Evolutionary conservation across 805 yeast genomes (phyloP).

Genomic region (Saccharomyces mikatae): DNA sequence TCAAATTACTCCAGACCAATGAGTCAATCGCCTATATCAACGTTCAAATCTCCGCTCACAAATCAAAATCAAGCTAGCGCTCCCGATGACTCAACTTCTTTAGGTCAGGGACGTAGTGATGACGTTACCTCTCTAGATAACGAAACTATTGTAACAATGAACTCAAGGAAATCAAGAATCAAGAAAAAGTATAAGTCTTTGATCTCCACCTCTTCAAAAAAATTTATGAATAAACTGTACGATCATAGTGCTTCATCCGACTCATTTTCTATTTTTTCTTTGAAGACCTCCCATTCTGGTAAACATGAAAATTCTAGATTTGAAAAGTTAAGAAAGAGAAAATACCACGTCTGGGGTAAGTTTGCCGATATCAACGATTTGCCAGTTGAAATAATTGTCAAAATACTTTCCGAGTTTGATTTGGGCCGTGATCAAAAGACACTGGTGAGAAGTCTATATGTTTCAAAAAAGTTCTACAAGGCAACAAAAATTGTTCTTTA

Average conservation of each 20-base stretch:
- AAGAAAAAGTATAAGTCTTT: slow-evolving; percentile 21
- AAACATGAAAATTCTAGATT: slow-evolving; percentile 3
- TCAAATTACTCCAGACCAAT: slow-evolving; percentile 1
- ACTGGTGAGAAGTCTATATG: slow-evolving; percentile 41
- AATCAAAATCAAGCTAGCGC: not conserved
- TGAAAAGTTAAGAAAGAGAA: slow-evolving; percentile 1
- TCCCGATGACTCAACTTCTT: not conserved
- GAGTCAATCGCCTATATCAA: not conserved
- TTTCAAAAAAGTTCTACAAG: slow-evolving; percentile 42
- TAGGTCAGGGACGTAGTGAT: not conserved
- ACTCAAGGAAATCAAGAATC: slow-evolving; percentile 14
- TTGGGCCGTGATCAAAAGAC: slow-evolving; percentile 28
- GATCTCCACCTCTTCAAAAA: slow-evolving; percentile 20
- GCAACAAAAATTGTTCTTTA: slow-evolving; percentile 51
- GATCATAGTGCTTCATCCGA: slow-evolving; percentile 28
- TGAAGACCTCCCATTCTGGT: slow-evolving; percentile 17
- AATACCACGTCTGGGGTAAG: slow-evolving; percentile 7
- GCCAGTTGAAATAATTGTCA: slow-evolving; percentile 29
- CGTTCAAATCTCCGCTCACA: not conserved
- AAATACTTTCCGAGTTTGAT: slow-evolving; percentile 16
- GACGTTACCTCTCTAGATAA: slow-evolving; percentile 2
- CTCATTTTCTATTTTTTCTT: slow-evolving; percentile 26
- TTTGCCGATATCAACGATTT: slow-evolving; percentile 21
- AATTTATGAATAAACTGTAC: slow-evolving; percentile 27
- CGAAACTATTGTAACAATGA: slow-evolving; percentile 6